Evolutionary conservation across 2,329 filamentous ascomycete genomes (phyloP).

Genomic region (Hypocreales sp.): DNA sequence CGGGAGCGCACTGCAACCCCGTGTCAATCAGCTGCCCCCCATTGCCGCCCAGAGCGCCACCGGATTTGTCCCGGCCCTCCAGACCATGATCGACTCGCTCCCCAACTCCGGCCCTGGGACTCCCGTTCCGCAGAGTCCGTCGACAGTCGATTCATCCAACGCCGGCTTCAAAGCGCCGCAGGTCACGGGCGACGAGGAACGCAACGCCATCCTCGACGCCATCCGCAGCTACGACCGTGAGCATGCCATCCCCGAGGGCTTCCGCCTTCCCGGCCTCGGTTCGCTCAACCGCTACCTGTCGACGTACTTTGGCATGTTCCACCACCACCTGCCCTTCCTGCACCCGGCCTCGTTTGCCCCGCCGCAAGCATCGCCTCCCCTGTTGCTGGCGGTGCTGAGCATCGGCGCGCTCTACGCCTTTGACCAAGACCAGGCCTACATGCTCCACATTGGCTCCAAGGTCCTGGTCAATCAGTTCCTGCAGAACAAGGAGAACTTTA

Average conservation of each 20-base stretch:
- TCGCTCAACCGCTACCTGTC: conserved; percentile 84
- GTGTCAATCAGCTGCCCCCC: conserved; percentile 48
- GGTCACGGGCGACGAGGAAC: conserved; percentile 70
- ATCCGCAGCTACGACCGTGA: conserved; percentile 71
- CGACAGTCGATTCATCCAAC: conserved; percentile 50
- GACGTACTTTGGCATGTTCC: conserved; percentile 94
- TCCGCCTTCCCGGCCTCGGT: conserved; percentile 67
- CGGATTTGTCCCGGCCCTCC: conserved; percentile 47
- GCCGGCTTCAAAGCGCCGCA: conserved; percentile 60
- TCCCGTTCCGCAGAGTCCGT: conserved; percentile 60
- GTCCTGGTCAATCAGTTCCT: conserved; percentile 93
- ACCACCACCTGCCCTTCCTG: conserved; percentile 90
- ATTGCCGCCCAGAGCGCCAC: conserved; percentile 49
- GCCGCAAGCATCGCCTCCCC: conserved; percentile 61
- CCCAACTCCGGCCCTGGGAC: conserved; percentile 54
- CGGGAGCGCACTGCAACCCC: conserved; percentile 39
- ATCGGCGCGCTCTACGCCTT: conserved; percentile 95
- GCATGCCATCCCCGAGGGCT: conserved; percentile 70
- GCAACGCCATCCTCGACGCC: conserved; percentile 71
- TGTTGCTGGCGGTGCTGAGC: conserved; percentile 80
- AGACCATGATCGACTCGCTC: conserved; percentile 58
- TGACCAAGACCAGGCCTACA: conserved; percentile 91
- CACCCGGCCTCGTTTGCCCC: conserved; percentile 85
- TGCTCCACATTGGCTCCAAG: conserved; percentile 95
- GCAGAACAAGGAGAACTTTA: conserved; percentile 97